Evolutionary conservation across 108 stramenopile genomes (phyloP), one percentile per base, ranked within the genome.

Genomic region (Licmophora abbreviata): DNA sequence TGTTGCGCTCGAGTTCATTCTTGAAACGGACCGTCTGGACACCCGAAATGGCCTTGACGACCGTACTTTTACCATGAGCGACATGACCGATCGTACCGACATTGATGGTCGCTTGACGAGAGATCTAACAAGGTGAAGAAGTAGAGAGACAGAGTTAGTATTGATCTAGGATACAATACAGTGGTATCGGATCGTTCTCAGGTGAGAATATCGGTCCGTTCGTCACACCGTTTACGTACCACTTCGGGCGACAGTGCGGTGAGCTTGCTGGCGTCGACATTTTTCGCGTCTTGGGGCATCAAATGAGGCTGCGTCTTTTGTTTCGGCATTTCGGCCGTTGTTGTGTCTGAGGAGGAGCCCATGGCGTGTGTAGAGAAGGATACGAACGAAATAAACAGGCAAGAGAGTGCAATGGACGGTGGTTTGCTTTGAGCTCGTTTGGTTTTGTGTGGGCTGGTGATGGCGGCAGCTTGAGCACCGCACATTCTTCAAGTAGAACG

Each of bases 11-110:
- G 63, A 99, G 60, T 71, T 99, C 99, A 53, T 94, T 95, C 92
- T 99, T 98, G 81, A 97, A 98, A 25, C 96, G 94, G 36, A 99
- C 96, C n/a, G 99, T 99, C 68, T 93, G 91, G 17, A 99, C 95
- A 44, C 99, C 99, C 43, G 91, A 94, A 55, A 99, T 94, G 33
- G 97, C 92, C 74, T 98, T 98, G 50, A 98, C 99, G 33, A 97
- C 95, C 27, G 97, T 98, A 1, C 93, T 95, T 58, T 99, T 99
- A 36, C 99, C 99, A 79, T 99, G 99, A 4, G 99, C 99, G 47
- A 99, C 99, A 66, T 99, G 99, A 24, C 99, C 99, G 56, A 99
- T 98, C 45, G 99, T 99, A 1, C 99, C 99, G 40, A 99, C 90
- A 73, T 99, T 99, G 62, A 99, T 97, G 59, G 99, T 99, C 11